phyloP scores from a whole-genome alignment of 139 green algal species.

The Pycnococcus provasolii region DNA sequence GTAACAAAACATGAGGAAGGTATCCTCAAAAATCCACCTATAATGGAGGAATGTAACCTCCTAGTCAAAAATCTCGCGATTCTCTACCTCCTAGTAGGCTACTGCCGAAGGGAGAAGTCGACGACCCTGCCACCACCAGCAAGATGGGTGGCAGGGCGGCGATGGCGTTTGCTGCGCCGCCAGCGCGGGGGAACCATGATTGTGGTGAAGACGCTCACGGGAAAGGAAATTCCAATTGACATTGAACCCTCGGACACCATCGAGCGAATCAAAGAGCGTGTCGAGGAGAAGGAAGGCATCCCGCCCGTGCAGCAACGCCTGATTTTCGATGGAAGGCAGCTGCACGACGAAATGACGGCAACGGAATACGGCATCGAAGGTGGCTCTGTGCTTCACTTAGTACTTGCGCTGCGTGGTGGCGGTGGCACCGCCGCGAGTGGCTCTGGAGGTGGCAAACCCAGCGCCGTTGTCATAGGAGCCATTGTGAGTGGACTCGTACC shows the following conservation, averaged over 20 bases:
- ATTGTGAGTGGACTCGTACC: no score
- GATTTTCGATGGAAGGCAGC: slow-evolving; percentile 82
- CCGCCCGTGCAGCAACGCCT: slow-evolving; percentile 88
- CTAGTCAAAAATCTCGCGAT: no score
- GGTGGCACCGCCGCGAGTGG: no score
- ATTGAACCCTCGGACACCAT: slow-evolving; percentile 96
- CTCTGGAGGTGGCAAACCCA: no score
- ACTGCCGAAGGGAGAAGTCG: no score
- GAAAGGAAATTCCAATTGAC: slow-evolving; percentile 99
- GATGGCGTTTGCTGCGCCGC: slow-evolving; percentile 42
- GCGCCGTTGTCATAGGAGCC: no score
- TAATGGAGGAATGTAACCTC: no score
- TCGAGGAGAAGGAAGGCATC: slow-evolving; percentile 99
- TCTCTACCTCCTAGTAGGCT: no score
- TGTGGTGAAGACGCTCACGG: slow-evolving; percentile 90
- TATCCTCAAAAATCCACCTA: no score
- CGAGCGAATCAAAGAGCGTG: slow-evolving; percentile 95
- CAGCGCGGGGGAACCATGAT: slow-evolving; percentile 46
- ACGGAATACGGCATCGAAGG: slow-evolving; percentile 99
- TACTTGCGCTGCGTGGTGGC: slow-evolving; percentile 45
- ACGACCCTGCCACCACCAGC: no score
- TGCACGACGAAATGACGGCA: slow-evolving; percentile 96
- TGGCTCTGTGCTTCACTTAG: slow-evolving; percentile 91
- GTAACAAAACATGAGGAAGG: no score
- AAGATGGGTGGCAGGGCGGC: no score